These are phyloP conservation scores for Galerina marginata DNA, from an alignment of 768 basidiomycete genomes.

Conservation along the genomic window DNA sequence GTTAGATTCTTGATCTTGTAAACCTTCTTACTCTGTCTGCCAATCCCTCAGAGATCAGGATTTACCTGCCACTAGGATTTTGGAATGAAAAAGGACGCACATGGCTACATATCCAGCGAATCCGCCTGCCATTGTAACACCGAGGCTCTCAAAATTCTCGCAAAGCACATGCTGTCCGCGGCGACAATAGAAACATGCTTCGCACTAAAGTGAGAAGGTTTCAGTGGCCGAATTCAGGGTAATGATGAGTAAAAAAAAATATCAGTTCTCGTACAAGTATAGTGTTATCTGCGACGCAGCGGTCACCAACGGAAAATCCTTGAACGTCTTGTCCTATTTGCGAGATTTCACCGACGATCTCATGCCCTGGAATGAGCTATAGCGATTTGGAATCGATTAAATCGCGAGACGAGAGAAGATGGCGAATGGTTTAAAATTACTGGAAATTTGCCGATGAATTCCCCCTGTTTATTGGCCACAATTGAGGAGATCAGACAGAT, in stretches of 20 bases:
- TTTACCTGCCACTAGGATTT: slow-evolving; percentile 8
- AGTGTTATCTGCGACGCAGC: slow-evolving; percentile 79
- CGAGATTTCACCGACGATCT: slow-evolving; percentile 74
- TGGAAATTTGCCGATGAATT: slow-evolving; percentile 75
- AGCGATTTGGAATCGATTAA: background rate
- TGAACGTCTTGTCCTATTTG: slow-evolving; percentile 79
- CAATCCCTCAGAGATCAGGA: slow-evolving; percentile 16
- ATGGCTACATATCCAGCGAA: slow-evolving; percentile 90
- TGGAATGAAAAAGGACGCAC: slow-evolving; percentile 46
- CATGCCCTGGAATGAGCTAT: slow-evolving; percentile 51
- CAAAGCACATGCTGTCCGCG: slow-evolving; percentile 81
- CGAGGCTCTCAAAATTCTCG: slow-evolving; percentile 84
- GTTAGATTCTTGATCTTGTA: slow-evolving; percentile 89
- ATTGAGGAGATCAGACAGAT: slow-evolving; percentile 4
- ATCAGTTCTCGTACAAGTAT: slow-evolving; percentile 50
- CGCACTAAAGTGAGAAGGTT: slow-evolving; percentile 57
- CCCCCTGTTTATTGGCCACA: slow-evolving; percentile 48
- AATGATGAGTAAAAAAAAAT: slow-evolving; percentile 25
- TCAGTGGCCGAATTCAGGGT: slow-evolving; percentile 10
- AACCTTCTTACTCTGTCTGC: slow-evolving; percentile 64
- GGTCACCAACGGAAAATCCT: slow-evolving; percentile 80
- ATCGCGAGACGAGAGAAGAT: background rate
- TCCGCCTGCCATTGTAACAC: slow-evolving; percentile 82
- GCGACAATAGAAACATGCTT: slow-evolving; percentile 85
- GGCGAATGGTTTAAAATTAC: slow-evolving; percentile 39